Evolutionary conservation across 2,329 filamentous ascomycete species (phyloP).

Genomic region (Pestalotiopsis sp.): DNA sequence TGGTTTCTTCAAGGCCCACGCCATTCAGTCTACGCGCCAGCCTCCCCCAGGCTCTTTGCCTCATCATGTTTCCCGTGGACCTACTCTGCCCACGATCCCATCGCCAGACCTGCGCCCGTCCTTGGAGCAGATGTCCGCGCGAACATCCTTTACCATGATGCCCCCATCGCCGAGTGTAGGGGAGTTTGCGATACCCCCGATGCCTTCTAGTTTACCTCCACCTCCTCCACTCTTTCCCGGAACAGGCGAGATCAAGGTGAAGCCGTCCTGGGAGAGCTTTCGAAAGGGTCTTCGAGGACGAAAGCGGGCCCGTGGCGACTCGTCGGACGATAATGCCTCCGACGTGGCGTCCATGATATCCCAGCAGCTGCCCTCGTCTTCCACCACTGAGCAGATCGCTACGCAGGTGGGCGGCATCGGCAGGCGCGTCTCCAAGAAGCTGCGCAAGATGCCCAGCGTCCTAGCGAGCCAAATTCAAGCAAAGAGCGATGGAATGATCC

Average conservation of each 20-base stretch:
- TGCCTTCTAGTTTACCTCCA: conserved; percentile 30
- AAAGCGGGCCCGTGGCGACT: conserved; percentile 48
- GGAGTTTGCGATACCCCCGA: neutral
- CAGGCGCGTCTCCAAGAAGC: conserved; percentile 51
- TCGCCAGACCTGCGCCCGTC: conserved; percentile 4
- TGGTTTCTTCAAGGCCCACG: conserved; percentile 62
- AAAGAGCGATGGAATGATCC: conserved; percentile 25
- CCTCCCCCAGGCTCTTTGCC: conserved; percentile 25
- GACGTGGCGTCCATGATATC: conserved; percentile 22
- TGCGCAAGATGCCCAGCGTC: conserved; percentile 51
- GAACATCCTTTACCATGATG: conserved; percentile 6
- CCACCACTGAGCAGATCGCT: neutral
- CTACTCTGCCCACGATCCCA: conserved; percentile 9
- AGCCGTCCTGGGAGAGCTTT: conserved; percentile 22
- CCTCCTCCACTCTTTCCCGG: conserved; percentile 27
- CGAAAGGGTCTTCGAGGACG: conserved; percentile 44
- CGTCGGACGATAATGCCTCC: conserved; percentile 31
- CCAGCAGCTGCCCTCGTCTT: conserved; percentile 3
- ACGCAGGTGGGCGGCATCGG: conserved; percentile 22
- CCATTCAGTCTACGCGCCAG: conserved; percentile 59
- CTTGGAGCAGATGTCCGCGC: neutral
- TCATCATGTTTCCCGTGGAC: neutral
- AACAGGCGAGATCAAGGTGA: conserved; percentile 12
- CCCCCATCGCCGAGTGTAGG: neutral
- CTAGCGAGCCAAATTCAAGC: conserved; percentile 10